These are phyloP conservation scores for Stromatinia cepivora DNA, from an alignment of 2,329 filamentous ascomycete genomes.

Conservation along the genomic window DNA sequence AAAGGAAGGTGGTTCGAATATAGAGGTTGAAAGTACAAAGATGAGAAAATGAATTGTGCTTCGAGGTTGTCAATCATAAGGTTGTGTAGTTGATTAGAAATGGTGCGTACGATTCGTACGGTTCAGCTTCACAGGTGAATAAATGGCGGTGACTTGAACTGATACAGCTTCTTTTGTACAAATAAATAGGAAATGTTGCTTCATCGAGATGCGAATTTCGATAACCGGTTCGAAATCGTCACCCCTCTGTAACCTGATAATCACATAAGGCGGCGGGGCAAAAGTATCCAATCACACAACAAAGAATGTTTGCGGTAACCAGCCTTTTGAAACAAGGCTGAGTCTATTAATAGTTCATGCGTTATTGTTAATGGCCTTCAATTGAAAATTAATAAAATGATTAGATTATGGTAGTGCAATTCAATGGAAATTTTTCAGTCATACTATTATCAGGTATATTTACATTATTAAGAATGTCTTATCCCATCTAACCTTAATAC, in stretches of 20 bases:
- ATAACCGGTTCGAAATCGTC: conserved; percentile 17
- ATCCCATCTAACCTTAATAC: background rate
- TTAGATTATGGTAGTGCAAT: too few species aligned
- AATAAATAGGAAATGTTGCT: background rate
- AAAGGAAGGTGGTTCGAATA: background rate
- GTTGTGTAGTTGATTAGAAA: background rate
- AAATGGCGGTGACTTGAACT: background rate
- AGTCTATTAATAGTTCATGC: background rate
- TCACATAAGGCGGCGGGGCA: conserved; percentile 1
- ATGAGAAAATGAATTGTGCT: background rate
- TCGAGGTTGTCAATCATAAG: background rate
- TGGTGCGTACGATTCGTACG: background rate
- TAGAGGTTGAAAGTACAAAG: background rate
- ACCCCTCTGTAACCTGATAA: conserved; percentile 22
- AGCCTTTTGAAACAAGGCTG: conserved; percentile 3
- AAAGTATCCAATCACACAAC: background rate
- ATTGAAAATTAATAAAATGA: too few species aligned
- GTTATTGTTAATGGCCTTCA: too few species aligned
- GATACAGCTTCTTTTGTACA: background rate
- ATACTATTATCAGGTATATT: too few species aligned
- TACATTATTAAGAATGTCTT: too few species aligned
- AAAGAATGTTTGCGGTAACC: background rate
- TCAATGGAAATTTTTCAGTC: too few species aligned
- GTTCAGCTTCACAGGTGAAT: background rate
- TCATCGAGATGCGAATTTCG: conserved; percentile 3